Conservation (phyloP, 2,329 filamentous ascomycete species). For the Hymenoscyphus fructigenus region DNA sequence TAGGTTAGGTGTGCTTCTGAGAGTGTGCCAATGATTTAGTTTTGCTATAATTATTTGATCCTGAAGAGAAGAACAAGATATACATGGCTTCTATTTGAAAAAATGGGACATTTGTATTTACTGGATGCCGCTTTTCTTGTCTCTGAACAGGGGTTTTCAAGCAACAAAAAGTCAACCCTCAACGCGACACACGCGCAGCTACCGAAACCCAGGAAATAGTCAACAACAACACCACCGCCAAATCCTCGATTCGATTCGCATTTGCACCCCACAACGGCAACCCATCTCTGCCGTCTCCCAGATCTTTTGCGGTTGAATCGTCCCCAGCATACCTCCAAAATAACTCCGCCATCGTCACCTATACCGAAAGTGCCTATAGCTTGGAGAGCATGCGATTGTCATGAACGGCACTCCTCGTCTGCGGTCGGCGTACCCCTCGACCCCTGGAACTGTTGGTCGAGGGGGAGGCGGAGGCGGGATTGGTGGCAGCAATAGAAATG, state of each 20-base stretch:
- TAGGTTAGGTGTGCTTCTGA: neutral
- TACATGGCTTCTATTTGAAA: neutral
- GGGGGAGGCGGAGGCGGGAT: slow-evolving; percentile 10
- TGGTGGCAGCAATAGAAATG: slow-evolving; percentile 25
- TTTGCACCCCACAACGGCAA: neutral
- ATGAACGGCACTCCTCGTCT: slow-evolving; percentile 84
- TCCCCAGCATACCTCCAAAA: neutral
- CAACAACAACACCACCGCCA: slow-evolving; percentile 6
- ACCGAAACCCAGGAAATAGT: neutral
- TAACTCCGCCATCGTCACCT: neutral
- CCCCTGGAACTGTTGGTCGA: slow-evolving; percentile 52
- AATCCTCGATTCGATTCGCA: neutral
- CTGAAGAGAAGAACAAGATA: no score
- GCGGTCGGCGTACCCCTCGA: slow-evolving; percentile 78
- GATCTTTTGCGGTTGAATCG: neutral
- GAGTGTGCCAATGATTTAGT: no score
- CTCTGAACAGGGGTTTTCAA: neutral
- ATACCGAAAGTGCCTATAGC: slow-evolving; percentile 15
- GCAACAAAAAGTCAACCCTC: slow-evolving; percentile 3
- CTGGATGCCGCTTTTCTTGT: neutral
- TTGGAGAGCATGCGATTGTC: slow-evolving; percentile 49
- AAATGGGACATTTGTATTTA: neutral
- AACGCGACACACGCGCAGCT: neutral
- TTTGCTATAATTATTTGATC: no score
- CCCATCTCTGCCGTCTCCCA: neutral